Evolutionary conservation across 257 asterid species (phyloP), one percentile per base, ranked within the genome.

Genomic region (Cordia subcordata): DNA sequence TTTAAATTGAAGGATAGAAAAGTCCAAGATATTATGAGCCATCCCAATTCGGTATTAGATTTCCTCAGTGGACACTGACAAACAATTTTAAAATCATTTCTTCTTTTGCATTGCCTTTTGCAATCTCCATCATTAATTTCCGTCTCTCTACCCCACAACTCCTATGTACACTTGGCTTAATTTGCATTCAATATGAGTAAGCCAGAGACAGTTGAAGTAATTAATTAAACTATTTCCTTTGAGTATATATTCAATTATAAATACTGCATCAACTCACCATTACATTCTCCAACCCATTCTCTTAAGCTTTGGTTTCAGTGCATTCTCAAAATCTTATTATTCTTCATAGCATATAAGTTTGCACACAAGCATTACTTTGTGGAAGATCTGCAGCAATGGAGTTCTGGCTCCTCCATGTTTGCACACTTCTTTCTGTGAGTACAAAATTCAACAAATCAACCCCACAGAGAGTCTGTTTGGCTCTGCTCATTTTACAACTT

Each of bases 351-450:
- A 6, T 6, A 27, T 27, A 27, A 6, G 35, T 27, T 27, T 27
- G 35, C 35, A 27, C 35, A 27, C 6, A 3, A 27, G n/a, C 47
- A 42, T 4, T 14, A 42, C 3, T 42, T 3, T 8, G 8, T 42
- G 15, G 15, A 3, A 42, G 15, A 42, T 42, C 47, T 3, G 10
- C 10, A n/a, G 45, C 9, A 9, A 86, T 82, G 97, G 87, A 74
- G 55, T 72, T 69, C 72, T 82, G 74, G 82, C 60, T 80, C 64
- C 78, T 71, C n/a, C 68, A 62, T 35, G 8, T 77, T 50, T 61
- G 82, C 18, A 66, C 84, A 21, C 65, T 79, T 69, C 82, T 90
- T 77, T 80, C 77, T 8, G 98, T 90, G 58, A 85, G 98, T 84
- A 35, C 47, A 32, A 44, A 4, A 21, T 5, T 69, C 12, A 16